These are phyloP conservation scores for Fraxinus latifolia DNA, from an alignment of 305 asterid species.

Conservation along the genomic window DNA sequence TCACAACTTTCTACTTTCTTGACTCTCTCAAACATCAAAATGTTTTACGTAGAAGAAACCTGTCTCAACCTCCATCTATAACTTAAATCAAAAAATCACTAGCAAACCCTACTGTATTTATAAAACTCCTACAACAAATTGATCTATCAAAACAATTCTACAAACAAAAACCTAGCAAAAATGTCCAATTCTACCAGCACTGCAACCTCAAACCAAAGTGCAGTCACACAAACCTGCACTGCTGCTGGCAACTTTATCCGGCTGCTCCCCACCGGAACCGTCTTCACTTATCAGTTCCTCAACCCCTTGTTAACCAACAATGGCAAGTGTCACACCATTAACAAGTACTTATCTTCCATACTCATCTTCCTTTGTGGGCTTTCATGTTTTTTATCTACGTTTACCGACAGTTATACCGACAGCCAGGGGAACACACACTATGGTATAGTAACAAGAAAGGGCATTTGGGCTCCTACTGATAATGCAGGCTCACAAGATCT, in stretches of 20 bases:
- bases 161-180: neutral
- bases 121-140: neutral
- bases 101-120: neutral
- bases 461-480: conserved; percentile 46
- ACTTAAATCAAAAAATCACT: neutral
- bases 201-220: neutral
- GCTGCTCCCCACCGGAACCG: conserved; percentile 20
- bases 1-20: neutral
- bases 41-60: neutral
- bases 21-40: neutral
- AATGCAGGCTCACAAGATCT: conserved; percentile 25
- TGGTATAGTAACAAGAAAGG: conserved; percentile 58
- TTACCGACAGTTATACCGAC: conserved; percentile 66
- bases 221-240: neutral
- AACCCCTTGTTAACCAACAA: conserved; percentile 20
- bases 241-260: neutral
- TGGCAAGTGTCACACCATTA: conserved; percentile 36
- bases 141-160: neutral
- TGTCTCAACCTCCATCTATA: neutral
- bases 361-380: conserved; percentile 41
- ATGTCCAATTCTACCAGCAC: neutral
- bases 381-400: conserved; percentile 56
- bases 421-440: conserved; percentile 40
- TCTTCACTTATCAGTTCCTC: conserved; percentile 18
- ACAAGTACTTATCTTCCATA: conserved; percentile 46